Evolutionary conservation across 345 rosid species (phyloP).

Genomic region (Euphorbia pulcherrima): DNA sequence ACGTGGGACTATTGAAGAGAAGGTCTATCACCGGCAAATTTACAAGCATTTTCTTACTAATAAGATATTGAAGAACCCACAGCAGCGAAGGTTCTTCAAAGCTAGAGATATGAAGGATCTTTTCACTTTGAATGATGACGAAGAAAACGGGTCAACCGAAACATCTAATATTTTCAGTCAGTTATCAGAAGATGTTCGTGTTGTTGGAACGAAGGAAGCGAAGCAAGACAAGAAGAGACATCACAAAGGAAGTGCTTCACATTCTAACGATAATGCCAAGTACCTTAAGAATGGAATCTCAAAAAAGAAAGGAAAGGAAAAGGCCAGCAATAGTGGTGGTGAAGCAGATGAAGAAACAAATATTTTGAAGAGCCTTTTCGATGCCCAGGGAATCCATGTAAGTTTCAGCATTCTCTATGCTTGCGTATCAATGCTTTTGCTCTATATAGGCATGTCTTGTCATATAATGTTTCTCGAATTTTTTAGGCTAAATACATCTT

Average conservation of each 20-base stretch:
- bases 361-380: slow-evolving; percentile 74
- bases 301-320: slow-evolving; percentile 46
- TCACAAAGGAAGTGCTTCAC: slow-evolving; percentile 21
- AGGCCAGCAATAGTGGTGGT: slow-evolving; percentile 33
- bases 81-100: slow-evolving; percentile 87
- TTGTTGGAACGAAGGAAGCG: slow-evolving; percentile 49
- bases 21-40: slow-evolving; percentile 92
- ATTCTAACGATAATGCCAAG: slow-evolving; percentile 26
- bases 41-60: slow-evolving; percentile 96
- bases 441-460: not conserved
- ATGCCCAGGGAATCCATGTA: slow-evolving; percentile 88
- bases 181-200: slow-evolving; percentile 63
- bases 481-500: not conserved
- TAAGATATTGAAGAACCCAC: slow-evolving; percentile 91
- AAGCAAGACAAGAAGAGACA: slow-evolving; percentile 24
- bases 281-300: slow-evolving; percentile 32
- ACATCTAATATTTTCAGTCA: slow-evolving; percentile 85
- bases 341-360: slow-evolving; percentile 67
- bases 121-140: slow-evolving; percentile 68
- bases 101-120: slow-evolving; percentile 98
- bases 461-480: not conserved
- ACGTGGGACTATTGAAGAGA: slow-evolving; percentile 94
- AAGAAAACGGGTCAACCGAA: slow-evolving; percentile 61
- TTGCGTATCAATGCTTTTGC: not conserved
- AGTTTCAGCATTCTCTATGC: slow-evolving; percentile 26